These are phyloP conservation scores for Solanum gandarillasii DNA, from an alignment of 257 asterid species.

Conservation along the genomic window DNA sequence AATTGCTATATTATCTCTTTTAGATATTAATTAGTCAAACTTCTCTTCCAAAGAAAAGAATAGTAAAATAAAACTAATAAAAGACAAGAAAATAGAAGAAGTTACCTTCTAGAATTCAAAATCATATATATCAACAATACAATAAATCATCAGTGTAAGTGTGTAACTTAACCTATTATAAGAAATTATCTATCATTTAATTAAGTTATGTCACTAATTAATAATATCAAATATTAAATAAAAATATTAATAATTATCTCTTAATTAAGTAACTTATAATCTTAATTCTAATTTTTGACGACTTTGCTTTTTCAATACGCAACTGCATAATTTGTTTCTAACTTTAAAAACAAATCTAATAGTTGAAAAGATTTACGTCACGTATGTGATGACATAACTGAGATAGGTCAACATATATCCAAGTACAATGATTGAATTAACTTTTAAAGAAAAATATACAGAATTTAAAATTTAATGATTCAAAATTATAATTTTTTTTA, in stretches of 20 bases:
- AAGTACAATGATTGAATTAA: neutral
- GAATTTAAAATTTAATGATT: neutral
- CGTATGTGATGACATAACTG: neutral
- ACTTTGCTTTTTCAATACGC: neutral
- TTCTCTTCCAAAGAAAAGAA: neutral
- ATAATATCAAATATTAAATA: neutral
- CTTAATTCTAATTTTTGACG: neutral
- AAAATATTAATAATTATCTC: neutral
- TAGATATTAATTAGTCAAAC: neutral
- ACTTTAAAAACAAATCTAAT: neutral
- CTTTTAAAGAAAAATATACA: too few species aligned
- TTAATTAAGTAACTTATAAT: neutral
- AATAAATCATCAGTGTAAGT: neutral
- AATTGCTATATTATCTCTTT: neutral
- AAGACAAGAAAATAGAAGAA: neutral
- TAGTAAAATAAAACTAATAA: neutral
- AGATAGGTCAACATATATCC: neutral
- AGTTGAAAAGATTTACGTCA: neutral
- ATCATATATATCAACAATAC: neutral
- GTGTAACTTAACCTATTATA: neutral
- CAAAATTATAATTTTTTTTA: fast-evolving
- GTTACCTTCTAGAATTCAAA: neutral
- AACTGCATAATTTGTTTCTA: neutral
- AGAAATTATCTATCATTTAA: neutral
- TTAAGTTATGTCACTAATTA: neutral